A percentile compares a stretch with the other conserved stretches of the same genome.
These are phyloP conservation scores for Prunus armeniaca DNA, from an alignment of 306 rosid species.

Conservation along the genomic window DNA sequence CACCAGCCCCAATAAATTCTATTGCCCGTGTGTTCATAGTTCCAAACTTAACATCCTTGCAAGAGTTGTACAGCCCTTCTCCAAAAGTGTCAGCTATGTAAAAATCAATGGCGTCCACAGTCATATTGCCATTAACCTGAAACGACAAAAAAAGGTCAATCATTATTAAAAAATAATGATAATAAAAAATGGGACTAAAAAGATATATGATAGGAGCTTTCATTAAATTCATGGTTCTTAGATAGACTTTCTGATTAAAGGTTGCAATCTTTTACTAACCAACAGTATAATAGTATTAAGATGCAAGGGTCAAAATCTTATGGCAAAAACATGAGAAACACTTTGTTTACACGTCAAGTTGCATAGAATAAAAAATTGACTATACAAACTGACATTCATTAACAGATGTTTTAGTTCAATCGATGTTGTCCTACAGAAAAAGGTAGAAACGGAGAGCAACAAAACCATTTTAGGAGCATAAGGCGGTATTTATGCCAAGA, in stretches of 20 bases:
- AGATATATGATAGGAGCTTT: not conserved
- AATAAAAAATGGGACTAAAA: not conserved
- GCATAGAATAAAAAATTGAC: not conserved
- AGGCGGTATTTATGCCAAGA: not conserved
- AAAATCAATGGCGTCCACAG: constrained; percentile 87
- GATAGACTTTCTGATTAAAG: not conserved
- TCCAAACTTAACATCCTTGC: constrained; percentile 97
- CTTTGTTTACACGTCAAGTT: not conserved
- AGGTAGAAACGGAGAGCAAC: not conserved
- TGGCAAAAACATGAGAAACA: not conserved
- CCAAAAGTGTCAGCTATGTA: constrained; percentile 60
- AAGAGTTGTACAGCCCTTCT: constrained; percentile 65
- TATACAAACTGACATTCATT: not conserved
- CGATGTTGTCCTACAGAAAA: not conserved
- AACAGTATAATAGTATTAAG: not conserved
- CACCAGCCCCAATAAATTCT: constrained; percentile 93
- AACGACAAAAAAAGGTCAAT: not conserved
- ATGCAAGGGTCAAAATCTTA: not conserved
- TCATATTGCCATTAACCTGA: constrained; percentile 67
- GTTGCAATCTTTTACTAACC: not conserved
- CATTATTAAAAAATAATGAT: not conserved
- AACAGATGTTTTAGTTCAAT: not conserved
- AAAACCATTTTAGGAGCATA: not conserved
- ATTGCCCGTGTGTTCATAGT: constrained; percentile 96
- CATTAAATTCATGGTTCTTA: not conserved